Evolutionary conservation across 2,329 filamentous ascomycete species (phyloP).

Genomic region (Seiridium unicorne): DNA sequence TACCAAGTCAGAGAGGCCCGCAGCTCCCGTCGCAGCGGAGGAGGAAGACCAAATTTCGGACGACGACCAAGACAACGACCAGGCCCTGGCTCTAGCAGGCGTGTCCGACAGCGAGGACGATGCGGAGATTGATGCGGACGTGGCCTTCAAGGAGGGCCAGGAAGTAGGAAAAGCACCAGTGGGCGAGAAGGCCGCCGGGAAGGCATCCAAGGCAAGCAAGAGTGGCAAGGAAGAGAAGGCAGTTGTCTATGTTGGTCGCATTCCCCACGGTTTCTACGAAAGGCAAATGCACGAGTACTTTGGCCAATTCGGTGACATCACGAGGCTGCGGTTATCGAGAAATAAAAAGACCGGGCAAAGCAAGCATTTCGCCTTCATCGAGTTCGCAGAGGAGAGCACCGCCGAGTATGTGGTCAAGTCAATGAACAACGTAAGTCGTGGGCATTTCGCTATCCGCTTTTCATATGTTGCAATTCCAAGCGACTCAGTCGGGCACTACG

Average conservation of each 20-base stretch:
- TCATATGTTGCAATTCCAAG: no score
- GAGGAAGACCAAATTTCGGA: slow-evolving; percentile 23
- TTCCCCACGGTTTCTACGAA: slow-evolving; percentile 92
- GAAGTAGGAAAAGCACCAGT: slow-evolving; percentile 51
- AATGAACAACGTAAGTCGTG: slow-evolving; percentile 71
- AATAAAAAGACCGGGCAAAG: slow-evolving; percentile 89
- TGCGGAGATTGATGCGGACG: slow-evolving; percentile 28
- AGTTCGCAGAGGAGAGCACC: slow-evolving; percentile 76
- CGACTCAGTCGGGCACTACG: no score
- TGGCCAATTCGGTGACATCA: slow-evolving; percentile 84
- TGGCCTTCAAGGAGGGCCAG: slow-evolving; percentile 44
- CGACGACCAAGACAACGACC: slow-evolving; percentile 40
- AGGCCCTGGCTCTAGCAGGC: slow-evolving; percentile 41
- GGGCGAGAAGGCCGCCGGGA: slow-evolving; percentile 41
- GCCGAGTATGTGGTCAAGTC: slow-evolving; percentile 90
- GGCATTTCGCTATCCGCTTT: no score
- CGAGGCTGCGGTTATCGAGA: slow-evolving; percentile 74
- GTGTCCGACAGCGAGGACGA: slow-evolving; percentile 46
- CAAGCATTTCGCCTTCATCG: slow-evolving; percentile 93
- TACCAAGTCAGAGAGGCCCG: slow-evolving; percentile 1
- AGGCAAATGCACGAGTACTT: slow-evolving; percentile 94
- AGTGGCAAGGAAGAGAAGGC: slow-evolving; percentile 58
- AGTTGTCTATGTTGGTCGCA: slow-evolving; percentile 85
- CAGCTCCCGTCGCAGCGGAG: slow-evolving; percentile 2
- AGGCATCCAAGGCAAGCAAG: slow-evolving; percentile 37